Conservation (phyloP, 306 rosid species). For the Argentina anserina region DNA sequence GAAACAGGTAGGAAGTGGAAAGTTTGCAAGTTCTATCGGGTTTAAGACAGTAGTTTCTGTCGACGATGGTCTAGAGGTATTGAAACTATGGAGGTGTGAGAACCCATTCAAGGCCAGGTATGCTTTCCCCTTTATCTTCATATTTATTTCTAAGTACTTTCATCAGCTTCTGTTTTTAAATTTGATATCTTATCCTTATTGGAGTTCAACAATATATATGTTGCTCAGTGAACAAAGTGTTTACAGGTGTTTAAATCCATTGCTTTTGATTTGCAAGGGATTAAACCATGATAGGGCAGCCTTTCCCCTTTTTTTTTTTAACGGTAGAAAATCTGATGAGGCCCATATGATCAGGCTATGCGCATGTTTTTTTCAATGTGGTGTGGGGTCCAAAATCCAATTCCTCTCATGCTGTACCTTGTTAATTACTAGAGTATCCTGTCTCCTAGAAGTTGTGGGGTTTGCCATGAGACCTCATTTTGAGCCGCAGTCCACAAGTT, state of each 20-base stretch:
- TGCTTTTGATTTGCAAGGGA: not conserved
- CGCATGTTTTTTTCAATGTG: not conserved
- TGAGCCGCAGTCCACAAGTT: not conserved
- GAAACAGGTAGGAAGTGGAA: slow-evolving; percentile 71
- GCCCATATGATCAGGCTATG: not conserved
- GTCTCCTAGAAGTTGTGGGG: not conserved
- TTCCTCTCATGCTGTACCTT: not conserved
- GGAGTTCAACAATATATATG: not conserved
- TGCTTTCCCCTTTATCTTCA: not conserved
- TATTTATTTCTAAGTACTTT: not conserved
- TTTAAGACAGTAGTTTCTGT: slow-evolving; percentile 73
- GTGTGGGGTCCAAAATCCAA: not conserved
- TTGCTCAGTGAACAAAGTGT: not conserved
- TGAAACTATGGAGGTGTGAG: slow-evolving; percentile 58
- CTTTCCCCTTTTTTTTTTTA: not conserved
- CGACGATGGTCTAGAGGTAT: slow-evolving; percentile 53
- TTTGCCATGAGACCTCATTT: not conserved
- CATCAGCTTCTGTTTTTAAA: not conserved
- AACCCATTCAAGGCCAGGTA: slow-evolving; percentile 72
- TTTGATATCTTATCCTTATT: not conserved
- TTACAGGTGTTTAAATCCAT: not conserved
- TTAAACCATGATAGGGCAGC: not conserved
- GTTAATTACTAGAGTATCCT: not conserved
- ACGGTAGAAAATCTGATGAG: not conserved
- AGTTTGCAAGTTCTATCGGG: slow-evolving; percentile 60